Conservation (phyloP, 1,284 basidiomycete species). For the Leccinum griseonigrum region DNA sequence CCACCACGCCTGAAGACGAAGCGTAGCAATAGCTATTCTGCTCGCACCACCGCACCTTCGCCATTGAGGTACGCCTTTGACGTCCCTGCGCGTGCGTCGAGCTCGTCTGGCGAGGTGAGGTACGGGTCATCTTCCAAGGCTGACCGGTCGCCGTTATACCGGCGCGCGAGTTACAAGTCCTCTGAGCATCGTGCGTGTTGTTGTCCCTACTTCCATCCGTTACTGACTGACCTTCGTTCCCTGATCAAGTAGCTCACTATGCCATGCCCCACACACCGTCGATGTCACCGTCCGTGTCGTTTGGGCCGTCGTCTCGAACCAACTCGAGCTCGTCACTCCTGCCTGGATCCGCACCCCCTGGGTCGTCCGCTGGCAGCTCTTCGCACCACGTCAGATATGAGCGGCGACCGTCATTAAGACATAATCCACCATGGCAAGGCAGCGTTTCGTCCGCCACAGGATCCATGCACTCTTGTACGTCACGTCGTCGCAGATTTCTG, state of each 20-base stretch:
- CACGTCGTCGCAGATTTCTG: slow-evolving; percentile 5
- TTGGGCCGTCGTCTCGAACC: slow-evolving; percentile 43
- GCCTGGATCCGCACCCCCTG: slow-evolving; percentile 30
- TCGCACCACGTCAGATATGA: slow-evolving; percentile 32
- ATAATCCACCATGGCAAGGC: slow-evolving; percentile 45
- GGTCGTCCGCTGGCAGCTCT: slow-evolving; percentile 29
- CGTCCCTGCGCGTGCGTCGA: slow-evolving; percentile 7
- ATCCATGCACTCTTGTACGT: slow-evolving; percentile 31
- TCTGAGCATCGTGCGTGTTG: slow-evolving; percentile 32
- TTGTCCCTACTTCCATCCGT: background rate
- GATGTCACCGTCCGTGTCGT: slow-evolving; percentile 32
- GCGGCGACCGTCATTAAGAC: slow-evolving; percentile 40
- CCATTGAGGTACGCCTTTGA: slow-evolving; percentile 33
- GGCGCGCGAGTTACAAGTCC: slow-evolving; percentile 35
- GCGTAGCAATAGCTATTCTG: slow-evolving; percentile 35
- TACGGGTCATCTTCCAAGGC: slow-evolving; percentile 27
- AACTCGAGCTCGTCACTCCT: slow-evolving; percentile 46
- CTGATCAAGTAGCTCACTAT: slow-evolving; percentile 29
- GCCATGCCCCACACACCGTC: slow-evolving; percentile 28
- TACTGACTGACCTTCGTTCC: background rate
- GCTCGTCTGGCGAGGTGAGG: slow-evolving; percentile 25
- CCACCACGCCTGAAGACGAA: slow-evolving; percentile 33
- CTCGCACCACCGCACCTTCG: slow-evolving; percentile 28
- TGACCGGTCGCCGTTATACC: slow-evolving; percentile 30
- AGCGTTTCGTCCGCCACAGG: slow-evolving; percentile 34